These are phyloP conservation scores for Phialocephala sp. DNA, from an alignment of 2,329 filamentous ascomycete species.

Conservation along the genomic window DNA sequence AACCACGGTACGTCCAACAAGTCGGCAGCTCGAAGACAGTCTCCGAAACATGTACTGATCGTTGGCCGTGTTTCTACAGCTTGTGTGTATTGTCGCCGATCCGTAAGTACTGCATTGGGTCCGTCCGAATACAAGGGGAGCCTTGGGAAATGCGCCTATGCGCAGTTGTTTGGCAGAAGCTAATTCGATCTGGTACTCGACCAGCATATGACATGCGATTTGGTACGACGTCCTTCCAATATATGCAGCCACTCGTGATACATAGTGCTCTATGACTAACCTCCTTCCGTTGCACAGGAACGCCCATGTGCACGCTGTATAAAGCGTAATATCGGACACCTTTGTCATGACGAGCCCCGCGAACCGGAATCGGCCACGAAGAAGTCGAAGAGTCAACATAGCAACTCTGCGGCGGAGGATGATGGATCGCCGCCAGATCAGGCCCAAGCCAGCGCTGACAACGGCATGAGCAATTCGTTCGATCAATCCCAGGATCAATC, in stretches of 20 bases:
- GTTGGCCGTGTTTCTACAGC: slow-evolving; percentile 61
- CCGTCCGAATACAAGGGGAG: slow-evolving; percentile 35
- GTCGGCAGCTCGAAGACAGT: slow-evolving; percentile 34
- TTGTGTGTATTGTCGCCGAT: slow-evolving; percentile 88
- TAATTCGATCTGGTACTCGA: slow-evolving; percentile 43
- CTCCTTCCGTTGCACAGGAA: slow-evolving; percentile 62
- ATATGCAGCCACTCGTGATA: slow-evolving; percentile 41
- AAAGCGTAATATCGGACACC: slow-evolving; percentile 97
- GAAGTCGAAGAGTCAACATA: slow-evolving; percentile 73
- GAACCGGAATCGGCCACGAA: slow-evolving; percentile 73
- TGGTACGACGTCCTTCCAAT: slow-evolving; percentile 62
- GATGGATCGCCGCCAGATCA: slow-evolving; percentile 62
- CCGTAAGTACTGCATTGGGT: slow-evolving; percentile 68
- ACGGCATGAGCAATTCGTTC: slow-evolving; percentile 60
- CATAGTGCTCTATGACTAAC: slow-evolving; percentile 41
- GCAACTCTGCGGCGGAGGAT: slow-evolving; percentile 60
- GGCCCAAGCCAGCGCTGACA: slow-evolving; percentile 50
- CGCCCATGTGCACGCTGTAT: slow-evolving; percentile 96
- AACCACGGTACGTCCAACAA: slow-evolving; percentile 74
- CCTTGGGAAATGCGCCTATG: slow-evolving; percentile 40
- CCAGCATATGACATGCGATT: slow-evolving; percentile 92
- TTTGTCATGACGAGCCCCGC: slow-evolving; percentile 97
- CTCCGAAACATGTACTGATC: slow-evolving; percentile 42
- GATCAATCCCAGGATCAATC: slow-evolving; percentile 59
- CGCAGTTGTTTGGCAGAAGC: slow-evolving; percentile 42